Evolutionary conservation across 176 grass and related monocot genomes (phyloP), one percentile per base, ranked within the genome.

Genomic region (Raddia distichophylla): DNA sequence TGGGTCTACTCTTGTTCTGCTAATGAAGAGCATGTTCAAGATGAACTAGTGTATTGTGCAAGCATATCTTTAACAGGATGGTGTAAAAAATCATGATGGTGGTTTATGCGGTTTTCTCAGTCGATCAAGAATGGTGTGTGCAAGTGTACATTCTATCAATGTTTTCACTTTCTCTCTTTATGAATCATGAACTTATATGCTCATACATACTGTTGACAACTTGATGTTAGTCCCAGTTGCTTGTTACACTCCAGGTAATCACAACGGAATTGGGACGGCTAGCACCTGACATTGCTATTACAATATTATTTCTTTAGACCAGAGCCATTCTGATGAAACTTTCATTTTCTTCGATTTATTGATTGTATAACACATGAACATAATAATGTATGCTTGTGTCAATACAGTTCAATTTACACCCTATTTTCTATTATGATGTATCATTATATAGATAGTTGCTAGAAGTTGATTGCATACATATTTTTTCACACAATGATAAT

Each of bases 131-230:
- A 59, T 43, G 18, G 22, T 68, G 17, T 67, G 11, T 60, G 51
- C 40, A 47, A 60, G 62, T 58, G 51, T 45, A 15, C 0, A 50
- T 69, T 15, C 7, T 45, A 12, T 20, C 7, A 47, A 9, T 40
- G 16, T 18, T 78, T 8, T 35, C 59, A 33, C 52, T 27, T 62
- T 73, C 35, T 64, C 4, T 47, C 9, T 69, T 45, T 47, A 71
- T 34, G 19, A 62, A 56, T 46, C 1, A 74, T 86, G 33, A 52
- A 66, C 6, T 58, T 67, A 37, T 69, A 74, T 63, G 53, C 59
- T 77, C 64, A 64, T 81, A 20, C 43, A 63, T 69, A 42, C 22
- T 33, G 13, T 81, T 48, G 52, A 40, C 2, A 1, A 40, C 37
- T 40, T 40, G 37, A 40, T 40, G 37, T 40, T 40, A 32, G 44